Evolutionary conservation across 305 asterid genomes (phyloP).

Genomic region (Rubia peregrina): DNA sequence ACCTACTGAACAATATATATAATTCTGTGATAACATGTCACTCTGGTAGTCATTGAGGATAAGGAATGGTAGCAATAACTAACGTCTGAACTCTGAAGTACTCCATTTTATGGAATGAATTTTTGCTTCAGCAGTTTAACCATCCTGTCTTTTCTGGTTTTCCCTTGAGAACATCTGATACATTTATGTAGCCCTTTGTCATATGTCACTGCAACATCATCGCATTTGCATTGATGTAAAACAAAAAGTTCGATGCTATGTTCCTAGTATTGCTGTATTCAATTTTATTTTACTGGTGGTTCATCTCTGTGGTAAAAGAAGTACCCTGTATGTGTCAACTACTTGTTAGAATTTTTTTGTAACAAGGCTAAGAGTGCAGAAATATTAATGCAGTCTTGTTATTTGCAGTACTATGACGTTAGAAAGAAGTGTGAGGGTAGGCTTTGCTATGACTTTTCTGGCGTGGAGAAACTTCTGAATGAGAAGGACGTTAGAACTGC

Average conservation of each 20-base stretch:
- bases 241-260: background rate
- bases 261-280: background rate
- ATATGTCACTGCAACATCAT: background rate
- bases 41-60: background rate
- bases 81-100: background rate
- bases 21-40: background rate
- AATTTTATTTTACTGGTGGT: background rate
- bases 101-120: background rate
- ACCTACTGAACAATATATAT: too few species aligned
- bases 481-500: constrained; percentile 57
- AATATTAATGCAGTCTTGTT: background rate
- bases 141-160: background rate
- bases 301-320: constrained; percentile 1
- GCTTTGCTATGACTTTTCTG: constrained; percentile 95
- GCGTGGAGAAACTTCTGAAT: constrained; percentile 70
- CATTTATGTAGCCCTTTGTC: background rate
- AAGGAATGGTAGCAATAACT: background rate
- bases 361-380: background rate
- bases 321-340: background rate
- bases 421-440: constrained; percentile 81
- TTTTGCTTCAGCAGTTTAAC: background rate
- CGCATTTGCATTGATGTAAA: background rate
- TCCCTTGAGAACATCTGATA: background rate
- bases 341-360: background rate
- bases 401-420: constrained; percentile 78